Base-by-base conservation (phyloP, 2,329 filamentous ascomycete species). In the Fusarium sp. region DNA sequence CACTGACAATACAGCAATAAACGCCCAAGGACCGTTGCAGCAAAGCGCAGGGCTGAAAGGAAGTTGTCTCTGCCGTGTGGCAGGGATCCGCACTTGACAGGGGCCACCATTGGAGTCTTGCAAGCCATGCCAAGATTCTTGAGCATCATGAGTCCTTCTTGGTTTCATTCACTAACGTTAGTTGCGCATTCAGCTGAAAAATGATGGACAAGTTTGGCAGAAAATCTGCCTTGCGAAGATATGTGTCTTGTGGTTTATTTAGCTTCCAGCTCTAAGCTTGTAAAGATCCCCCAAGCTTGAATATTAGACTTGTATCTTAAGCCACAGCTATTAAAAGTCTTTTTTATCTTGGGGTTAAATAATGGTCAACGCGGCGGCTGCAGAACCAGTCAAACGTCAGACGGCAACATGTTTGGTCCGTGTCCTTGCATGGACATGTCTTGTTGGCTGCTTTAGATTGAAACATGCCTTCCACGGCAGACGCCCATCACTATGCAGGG, bases 31-130 rank as follows among this genome's bases (percentile, higher is more conserved):
- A 34, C 49, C 49, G 49, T 53, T 53, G 49, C 49, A 34, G 9
- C 27, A 50, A 16, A 51, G 25, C 46, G 20, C 64, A 68, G 64
- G 69, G 66, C 69, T 70, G 69, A 68, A 60, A 20, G 13, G 3
- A 18, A 50, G 10, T 6, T 20, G 18, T 42, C 16, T 42, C 23
- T 46, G 42, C 38, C 38, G 38, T 42, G 38, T 16, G n/a, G 18
- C 38, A 46, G 42, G 42, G 42, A 46, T 46, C 42, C 13, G 42
- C 20, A 27, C 2, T n/a, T 23, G 16, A 46, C 42, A 46, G 42
- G 42, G 42, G 20, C 6, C 4, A 2, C 9, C 13, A 46, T 46
- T 46, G 42, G 42, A 46, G 20, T 46, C 13, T n/a, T 8, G 13
- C 14, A 25, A 25, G 20, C 42, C 14, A 46, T 25, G 42, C 42